Percentiles rank a stretch among this genome's conserved stretches.
Evolutionary conservation across 2,329 filamentous ascomycete genomes (phyloP).

Genomic region (Chaetothyriales sp.): DNA sequence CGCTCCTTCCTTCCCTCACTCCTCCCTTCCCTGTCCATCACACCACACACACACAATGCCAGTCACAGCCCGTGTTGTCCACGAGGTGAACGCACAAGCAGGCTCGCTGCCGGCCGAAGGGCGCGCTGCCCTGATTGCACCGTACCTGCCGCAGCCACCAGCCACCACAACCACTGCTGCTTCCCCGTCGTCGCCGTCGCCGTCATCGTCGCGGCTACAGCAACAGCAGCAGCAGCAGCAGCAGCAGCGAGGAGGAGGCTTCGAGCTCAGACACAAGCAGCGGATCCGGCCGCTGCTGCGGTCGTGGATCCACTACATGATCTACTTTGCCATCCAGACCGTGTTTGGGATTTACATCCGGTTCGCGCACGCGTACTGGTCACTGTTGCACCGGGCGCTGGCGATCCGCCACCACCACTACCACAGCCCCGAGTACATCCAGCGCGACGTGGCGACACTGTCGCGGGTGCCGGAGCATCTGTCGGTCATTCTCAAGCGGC

Average conservation of each 20-base stretch:
- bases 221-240: background rate
- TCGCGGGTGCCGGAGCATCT: constrained; percentile 68
- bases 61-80: background rate
- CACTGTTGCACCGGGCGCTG: constrained; percentile 61
- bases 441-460: constrained; percentile 66
- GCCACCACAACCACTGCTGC: background rate
- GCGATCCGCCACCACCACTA: constrained; percentile 90
- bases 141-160: constrained; percentile 38
- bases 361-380: constrained; percentile 64
- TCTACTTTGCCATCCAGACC: constrained; percentile 45
- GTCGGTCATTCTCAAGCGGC: constrained; percentile 68
- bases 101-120: constrained; percentile 29
- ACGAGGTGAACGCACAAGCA: background rate
- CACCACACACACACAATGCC: background rate
- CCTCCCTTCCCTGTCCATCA: too few species aligned
- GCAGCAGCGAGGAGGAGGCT: background rate
- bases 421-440: constrained; percentile 82
- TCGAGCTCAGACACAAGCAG: constrained; percentile 12
- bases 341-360: constrained; percentile 83
- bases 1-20: too few species aligned
- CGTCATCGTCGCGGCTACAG: background rate
- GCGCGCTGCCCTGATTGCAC: constrained; percentile 38
- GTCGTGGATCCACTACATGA: constrained; percentile 30
- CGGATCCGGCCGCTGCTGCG: constrained; percentile 33
- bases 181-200: background rate